Base-by-base conservation (phyloP, 2,329 filamentous ascomycete species). In the Ophiostoma populinum region DNA sequence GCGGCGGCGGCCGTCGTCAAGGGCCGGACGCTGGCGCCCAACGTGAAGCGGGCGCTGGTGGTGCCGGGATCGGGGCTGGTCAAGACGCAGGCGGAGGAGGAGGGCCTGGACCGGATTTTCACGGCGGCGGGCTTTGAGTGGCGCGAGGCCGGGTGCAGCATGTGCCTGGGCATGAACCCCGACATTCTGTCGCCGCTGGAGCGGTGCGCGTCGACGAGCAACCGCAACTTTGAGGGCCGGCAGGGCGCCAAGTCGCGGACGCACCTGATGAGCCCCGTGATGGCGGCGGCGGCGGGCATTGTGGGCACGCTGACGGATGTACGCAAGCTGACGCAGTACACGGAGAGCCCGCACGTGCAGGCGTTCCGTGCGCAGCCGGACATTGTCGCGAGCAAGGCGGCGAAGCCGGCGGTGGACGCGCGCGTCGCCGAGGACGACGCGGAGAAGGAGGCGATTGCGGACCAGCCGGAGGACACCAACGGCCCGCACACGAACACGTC, bases 101-200 rank as follows among this genome's bases (percentile, higher is more conserved):
- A 95, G 57, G 87, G 87, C 35, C 73, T 98, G 5, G 82, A 95
- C 59, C 82, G 85, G 63, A 80, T 94, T 51, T 95, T 98, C 57
- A 51, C 62, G 7, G 82, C 92, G 42, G 86, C 90, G 32, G 90
- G 90, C 7, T 95, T 95, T 46, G 87, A 95, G 55, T 95, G 87
- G 87, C 75, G 90, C 53, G 90, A 98, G 62, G 90, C 90, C 45
- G 90, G 90, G 33, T 98, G 90, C 70, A 92, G 82, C 43, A 98
- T 98, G 90, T 95, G 90, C 54, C 69, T 98, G 37, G 90, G 90
- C 54, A 98, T 98, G 87, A 98, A 98, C 64, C 87, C 90, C 0
- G 90, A 98, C 55, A 95, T 98, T 43, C 70, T 95, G 31, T 75
- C 85, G 2, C 86, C 90, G 36, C 71, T 79, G 54, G 90, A 98